These are phyloP conservation scores for Euphrasia arctica DNA, from an alignment of 305 asterid genomes.

Conservation along the genomic window DNA sequence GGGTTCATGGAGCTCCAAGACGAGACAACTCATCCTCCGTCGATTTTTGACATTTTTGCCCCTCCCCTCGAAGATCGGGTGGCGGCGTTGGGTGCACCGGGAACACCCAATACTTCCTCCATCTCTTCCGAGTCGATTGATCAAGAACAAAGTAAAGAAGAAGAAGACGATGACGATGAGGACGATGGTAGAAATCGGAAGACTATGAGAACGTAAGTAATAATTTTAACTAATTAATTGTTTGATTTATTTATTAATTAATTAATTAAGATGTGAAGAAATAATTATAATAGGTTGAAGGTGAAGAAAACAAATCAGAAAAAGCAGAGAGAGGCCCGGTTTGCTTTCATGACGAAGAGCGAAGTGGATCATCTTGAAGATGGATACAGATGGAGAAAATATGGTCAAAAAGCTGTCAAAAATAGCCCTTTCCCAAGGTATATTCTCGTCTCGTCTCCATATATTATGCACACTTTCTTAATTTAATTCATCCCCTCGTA, in stretches of 20 bases:
- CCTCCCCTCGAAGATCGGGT: not conserved
- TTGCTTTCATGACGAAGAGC: constrained; percentile 87
- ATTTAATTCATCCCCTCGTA: no score
- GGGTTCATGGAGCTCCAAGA: constrained; percentile 70
- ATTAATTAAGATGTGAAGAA: not conserved
- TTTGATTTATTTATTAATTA: not conserved
- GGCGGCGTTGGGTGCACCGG: constrained; percentile 42
- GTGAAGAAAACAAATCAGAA: constrained; percentile 44
- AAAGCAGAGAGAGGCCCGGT: constrained; percentile 57
- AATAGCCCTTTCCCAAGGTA: constrained; percentile 82
- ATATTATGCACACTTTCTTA: no score
- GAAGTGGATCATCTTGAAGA: constrained; percentile 80
- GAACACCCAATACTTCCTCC: constrained; percentile 60
- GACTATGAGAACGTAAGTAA: constrained; percentile 37
- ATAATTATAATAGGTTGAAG: constrained; percentile 59
- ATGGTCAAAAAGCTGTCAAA: constrained; percentile 86
- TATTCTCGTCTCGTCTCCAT: no score
- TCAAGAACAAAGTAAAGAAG: constrained; percentile 17
- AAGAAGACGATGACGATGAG: constrained; percentile 22
- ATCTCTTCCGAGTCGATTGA: constrained; percentile 57
- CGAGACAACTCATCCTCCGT: constrained; percentile 32
- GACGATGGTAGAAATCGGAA: constrained; percentile 29
- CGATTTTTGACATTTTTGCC: constrained; percentile 27
- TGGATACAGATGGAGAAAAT: constrained; percentile 85
- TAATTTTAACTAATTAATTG: not conserved